These are phyloP conservation scores for Arachis monticola DNA, from an alignment of 331 rosid genomes.

Conservation along the genomic window DNA sequence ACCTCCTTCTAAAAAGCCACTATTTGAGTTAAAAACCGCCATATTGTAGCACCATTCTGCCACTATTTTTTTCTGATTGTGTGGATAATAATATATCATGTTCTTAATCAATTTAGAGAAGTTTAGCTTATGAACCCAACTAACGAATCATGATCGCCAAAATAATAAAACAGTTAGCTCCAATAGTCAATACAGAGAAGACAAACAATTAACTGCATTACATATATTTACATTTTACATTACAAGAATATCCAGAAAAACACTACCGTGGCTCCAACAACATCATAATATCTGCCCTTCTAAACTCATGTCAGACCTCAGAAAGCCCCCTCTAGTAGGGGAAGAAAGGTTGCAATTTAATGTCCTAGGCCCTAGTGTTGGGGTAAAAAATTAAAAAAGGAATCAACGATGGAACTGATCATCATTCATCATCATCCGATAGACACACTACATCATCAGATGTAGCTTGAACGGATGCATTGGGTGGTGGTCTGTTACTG, in stretches of 20 bases:
- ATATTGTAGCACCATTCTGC: too few relatives aligned
- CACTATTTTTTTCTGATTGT: too few relatives aligned
- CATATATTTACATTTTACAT: slow-evolving; percentile 23
- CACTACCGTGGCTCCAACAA: neutral
- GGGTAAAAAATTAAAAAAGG: neutral
- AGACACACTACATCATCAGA: slow-evolving; percentile 62
- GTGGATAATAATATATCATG: too few relatives aligned
- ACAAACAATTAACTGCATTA: slow-evolving; percentile 24
- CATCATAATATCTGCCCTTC: slow-evolving; percentile 25
- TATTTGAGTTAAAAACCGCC: too few relatives aligned
- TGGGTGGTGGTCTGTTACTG: slow-evolving; percentile 31
- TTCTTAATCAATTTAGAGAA: too few relatives aligned
- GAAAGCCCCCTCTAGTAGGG: slow-evolving; percentile 4
- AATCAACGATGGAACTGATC: slow-evolving; percentile 36
- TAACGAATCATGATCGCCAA: neutral
- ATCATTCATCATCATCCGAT: slow-evolving; percentile 72
- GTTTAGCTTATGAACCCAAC: too few relatives aligned
- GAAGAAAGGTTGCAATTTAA: neutral
- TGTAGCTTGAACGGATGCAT: slow-evolving; percentile 38
- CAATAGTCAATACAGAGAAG: neutral
- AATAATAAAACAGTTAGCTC: too few relatives aligned
- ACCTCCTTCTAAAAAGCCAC: too few relatives aligned
- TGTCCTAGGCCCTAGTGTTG: slow-evolving; percentile 31
- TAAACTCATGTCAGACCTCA: slow-evolving; percentile 2
- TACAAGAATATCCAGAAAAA: neutral